Evolutionary conservation across 2,329 filamentous ascomycete genomes (phyloP).

Genomic region (Aspergillus pseudoterreus): DNA sequence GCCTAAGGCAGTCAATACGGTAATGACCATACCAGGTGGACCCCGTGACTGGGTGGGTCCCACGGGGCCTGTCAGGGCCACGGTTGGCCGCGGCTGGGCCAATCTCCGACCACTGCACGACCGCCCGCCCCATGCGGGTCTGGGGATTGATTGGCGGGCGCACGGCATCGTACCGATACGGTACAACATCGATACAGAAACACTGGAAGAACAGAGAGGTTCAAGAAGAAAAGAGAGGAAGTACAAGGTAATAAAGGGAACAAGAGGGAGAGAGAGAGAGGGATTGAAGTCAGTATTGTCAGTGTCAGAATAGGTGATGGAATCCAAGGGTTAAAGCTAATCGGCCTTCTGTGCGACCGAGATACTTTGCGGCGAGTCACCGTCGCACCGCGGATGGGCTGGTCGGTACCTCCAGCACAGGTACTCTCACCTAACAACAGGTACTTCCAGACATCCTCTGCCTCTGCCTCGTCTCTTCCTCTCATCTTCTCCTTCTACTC

Average conservation of each 20-base stretch:
- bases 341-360: background rate
- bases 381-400: background rate
- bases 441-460: background rate
- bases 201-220: background rate
- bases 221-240: background rate
- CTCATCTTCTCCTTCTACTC: constrained; percentile 2
- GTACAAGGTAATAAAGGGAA: background rate
- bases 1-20: too few species aligned
- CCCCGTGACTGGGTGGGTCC: too few species aligned
- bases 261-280: background rate
- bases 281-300: background rate
- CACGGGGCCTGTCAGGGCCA: too few species aligned
- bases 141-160: too few species aligned
- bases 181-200: background rate
- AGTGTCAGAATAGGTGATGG: too few species aligned
- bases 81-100: too few species aligned
- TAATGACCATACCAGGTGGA: too few species aligned
- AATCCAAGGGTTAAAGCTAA: background rate
- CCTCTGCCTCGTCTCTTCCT: constrained; percentile 1
- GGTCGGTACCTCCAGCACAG: background rate
- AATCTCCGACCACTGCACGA: too few species aligned
- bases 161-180: too few species aligned
- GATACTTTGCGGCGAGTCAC: background rate
- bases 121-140: too few species aligned
- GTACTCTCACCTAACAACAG: background rate